Evolutionary conservation across 2,329 filamentous ascomycete genomes (phyloP).

Genomic region (Pseudogymnoascus sp.): DNA sequence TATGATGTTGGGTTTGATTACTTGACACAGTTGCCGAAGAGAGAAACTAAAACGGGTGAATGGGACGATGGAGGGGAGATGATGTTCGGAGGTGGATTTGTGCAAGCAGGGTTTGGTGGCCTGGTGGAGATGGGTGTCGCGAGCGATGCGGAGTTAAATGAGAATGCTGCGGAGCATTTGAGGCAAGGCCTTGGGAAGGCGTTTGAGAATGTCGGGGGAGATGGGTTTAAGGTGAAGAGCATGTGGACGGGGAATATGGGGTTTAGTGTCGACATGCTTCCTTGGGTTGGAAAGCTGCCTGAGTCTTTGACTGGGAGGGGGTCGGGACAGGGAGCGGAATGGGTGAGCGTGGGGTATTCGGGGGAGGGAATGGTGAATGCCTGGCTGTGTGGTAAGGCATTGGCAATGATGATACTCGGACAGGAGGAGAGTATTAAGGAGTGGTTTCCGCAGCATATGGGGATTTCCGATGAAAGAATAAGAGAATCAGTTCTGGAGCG

Average conservation of each 20-base stretch:
- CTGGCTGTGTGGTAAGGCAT: slow-evolving; percentile 45
- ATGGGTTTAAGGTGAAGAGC: slow-evolving; percentile 30
- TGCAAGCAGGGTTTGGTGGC: slow-evolving; percentile 37
- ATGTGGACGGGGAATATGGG: slow-evolving; percentile 47
- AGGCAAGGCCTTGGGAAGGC: slow-evolving; percentile 39
- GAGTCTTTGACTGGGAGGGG: slow-evolving; percentile 26
- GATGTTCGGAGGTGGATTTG: slow-evolving; percentile 50
- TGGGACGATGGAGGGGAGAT: slow-evolving; percentile 37
- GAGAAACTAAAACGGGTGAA: neutral
- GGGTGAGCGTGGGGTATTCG: slow-evolving; percentile 46
- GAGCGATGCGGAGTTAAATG: slow-evolving; percentile 40
- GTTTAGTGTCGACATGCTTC: slow-evolving; percentile 42
- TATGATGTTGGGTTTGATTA: slow-evolving; percentile 60
- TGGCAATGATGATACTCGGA: slow-evolving; percentile 42
- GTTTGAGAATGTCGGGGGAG: slow-evolving; percentile 29
- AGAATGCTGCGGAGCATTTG: slow-evolving; percentile 35
- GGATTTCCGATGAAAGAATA: neutral
- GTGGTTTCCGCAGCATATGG: slow-evolving; percentile 1
- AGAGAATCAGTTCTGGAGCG: neutral
- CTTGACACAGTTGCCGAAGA: slow-evolving; percentile 47
- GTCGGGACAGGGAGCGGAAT: slow-evolving; percentile 32
- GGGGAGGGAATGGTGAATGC: slow-evolving; percentile 50
- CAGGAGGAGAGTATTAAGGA: slow-evolving; percentile 20
- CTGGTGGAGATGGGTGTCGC: slow-evolving; percentile 42
- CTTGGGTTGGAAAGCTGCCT: slow-evolving; percentile 44